Conservation (phyloP, 2,329 filamentous ascomycete genomes). For the Tolypocladium tropicale region DNA sequence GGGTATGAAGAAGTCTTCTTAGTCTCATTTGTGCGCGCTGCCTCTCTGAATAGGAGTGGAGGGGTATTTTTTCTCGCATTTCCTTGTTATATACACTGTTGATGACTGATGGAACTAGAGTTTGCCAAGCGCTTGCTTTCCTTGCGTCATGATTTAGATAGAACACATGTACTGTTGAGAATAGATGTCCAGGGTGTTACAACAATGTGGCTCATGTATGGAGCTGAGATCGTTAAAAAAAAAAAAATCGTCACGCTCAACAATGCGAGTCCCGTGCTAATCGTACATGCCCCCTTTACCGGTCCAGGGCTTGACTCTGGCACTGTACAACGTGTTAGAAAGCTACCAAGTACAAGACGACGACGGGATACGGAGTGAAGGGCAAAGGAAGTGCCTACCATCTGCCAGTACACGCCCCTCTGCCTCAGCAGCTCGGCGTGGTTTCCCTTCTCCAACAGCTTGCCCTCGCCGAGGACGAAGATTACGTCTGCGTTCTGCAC, state of each 20-base stretch:
- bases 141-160: neutral
- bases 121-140: neutral
- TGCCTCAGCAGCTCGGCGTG: constrained; percentile 40
- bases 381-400: constrained; percentile 31
- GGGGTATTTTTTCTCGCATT: neutral
- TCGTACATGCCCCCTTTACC: constrained; percentile 18
- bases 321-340: constrained; percentile 27
- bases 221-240: too few species aligned
- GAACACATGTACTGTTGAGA: neutral
- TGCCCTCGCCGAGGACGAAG: constrained; percentile 61
- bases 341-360: constrained; percentile 10
- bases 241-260: neutral
- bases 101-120: neutral
- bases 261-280: neutral
- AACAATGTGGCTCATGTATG: neutral
- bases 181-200: neutral
- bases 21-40: neutral
- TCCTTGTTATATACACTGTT: neutral
- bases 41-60: neutral
- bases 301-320: constrained; percentile 47
- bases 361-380: neutral
- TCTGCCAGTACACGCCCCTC: constrained; percentile 46
- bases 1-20: constrained; percentile 14
- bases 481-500: constrained; percentile 74
- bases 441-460: constrained; percentile 42